Evolutionary conservation across 2,329 filamentous ascomycete genomes (phyloP).

Genomic region (Colletotrichum higginsianum): DNA sequence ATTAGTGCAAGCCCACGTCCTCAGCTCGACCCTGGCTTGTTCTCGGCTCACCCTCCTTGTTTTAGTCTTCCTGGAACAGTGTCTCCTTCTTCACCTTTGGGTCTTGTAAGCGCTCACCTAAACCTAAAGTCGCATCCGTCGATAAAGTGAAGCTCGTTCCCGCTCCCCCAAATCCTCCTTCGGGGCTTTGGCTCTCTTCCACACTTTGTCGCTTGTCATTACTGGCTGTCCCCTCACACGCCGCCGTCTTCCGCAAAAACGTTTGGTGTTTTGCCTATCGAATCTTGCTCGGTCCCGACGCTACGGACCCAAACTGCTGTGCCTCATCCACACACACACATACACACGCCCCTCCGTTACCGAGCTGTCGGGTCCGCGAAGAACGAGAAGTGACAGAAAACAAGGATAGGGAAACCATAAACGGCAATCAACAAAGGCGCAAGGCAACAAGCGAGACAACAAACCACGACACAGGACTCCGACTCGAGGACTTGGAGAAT

Average conservation of each 20-base stretch:
- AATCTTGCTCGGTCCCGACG: slow-evolving; percentile 15
- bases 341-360: slow-evolving; percentile 9
- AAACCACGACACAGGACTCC: neutral
- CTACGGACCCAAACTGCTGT: slow-evolving; percentile 19
- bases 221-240: neutral
- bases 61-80: neutral
- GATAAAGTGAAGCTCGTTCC: slow-evolving; percentile 29
- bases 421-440: neutral
- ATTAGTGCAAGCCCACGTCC: slow-evolving; percentile 17
- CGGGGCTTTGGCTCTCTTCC: neutral
- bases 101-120: neutral
- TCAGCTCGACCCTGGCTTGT: slow-evolving; percentile 28
- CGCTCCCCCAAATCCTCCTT: neutral
- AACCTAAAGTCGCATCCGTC: slow-evolving; percentile 3
- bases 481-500: too few species aligned
- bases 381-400: slow-evolving; percentile 26
- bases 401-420: neutral
- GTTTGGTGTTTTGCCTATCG: neutral
- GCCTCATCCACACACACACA: slow-evolving; percentile 5
- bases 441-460: neutral
- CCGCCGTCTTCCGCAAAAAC: neutral
- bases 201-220: neutral
- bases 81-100: neutral
- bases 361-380: slow-evolving; percentile 30
- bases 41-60: slow-evolving; percentile 13